Evolutionary conservation across 495 filamentous ascomycete species (phyloP).

Genomic region (Pyrenopolyporus hunteri): DNA sequence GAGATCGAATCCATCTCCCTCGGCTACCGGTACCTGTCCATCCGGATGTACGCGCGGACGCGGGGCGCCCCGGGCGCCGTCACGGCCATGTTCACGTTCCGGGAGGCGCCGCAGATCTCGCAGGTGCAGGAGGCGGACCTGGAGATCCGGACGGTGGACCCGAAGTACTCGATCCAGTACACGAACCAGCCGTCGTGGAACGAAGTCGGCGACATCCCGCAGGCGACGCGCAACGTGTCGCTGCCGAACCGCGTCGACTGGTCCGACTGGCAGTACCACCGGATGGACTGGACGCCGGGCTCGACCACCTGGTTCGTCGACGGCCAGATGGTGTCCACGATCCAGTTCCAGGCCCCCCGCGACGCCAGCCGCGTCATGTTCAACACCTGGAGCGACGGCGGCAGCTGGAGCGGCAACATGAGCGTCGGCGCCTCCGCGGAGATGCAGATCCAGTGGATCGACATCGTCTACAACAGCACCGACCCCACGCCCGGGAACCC

Average conservation of each 20-base stretch:
- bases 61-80: conserved; percentile 62
- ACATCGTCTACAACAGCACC: conserved; percentile 69
- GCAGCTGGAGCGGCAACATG: conserved; percentile 77
- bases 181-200: conserved; percentile 72
- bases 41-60: conserved; percentile 66
- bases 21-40: conserved; percentile 63
- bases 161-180: conserved; percentile 63
- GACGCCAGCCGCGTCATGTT: conserved; percentile 64
- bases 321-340: conserved; percentile 58
- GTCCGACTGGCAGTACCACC: conserved; percentile 70
- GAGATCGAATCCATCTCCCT: conserved; percentile 64
- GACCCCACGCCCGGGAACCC: conserved; percentile 31
- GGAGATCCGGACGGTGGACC: conserved; percentile 70
- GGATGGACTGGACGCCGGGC: conserved; percentile 71
- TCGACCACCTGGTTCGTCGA: conserved; percentile 67
- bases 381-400: conserved; percentile 80
- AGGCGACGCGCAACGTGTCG: conserved; percentile 54
- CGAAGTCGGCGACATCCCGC: conserved; percentile 50
- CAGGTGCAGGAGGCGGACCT: conserved; percentile 75
- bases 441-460: conserved; percentile 76
- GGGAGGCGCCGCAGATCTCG: conserved; percentile 43
- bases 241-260: conserved; percentile 55
- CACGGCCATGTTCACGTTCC: conserved; percentile 73
- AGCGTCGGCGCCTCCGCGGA: conserved; percentile 60
- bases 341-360: conserved; percentile 66